Base-by-base conservation (phyloP, 805 yeast species). In the Pichia nanzhaoensis region DNA sequence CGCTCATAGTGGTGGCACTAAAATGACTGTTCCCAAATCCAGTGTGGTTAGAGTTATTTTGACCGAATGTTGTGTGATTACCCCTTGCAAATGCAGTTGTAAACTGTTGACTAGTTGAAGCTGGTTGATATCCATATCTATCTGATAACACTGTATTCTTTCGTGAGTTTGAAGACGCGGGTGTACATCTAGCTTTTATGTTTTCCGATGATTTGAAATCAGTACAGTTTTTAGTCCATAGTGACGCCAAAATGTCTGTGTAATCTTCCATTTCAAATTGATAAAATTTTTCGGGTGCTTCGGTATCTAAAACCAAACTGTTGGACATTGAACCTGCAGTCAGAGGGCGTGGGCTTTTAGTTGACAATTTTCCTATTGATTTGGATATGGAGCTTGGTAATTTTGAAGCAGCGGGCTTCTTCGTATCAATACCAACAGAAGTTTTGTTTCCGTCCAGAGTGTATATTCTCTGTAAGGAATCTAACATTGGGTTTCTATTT, bases 401-500 rank as follows among this genome's bases (percentile, higher is more conserved):
- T 5, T 19, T 33, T 14, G 39, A 20, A 31, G 18, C 43, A 12
- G 17, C 39, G 9, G 20, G 5, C 5, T 10, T 27, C 17, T 31
- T 44, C 14, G 5, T 33, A 9, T 18, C 3, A 13, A 17, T 30
- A 4, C 28, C 17, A 13, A n/a, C 41, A 20, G 22, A 27, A 8
- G 24, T 22, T 20, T 21, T 5, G 6, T 34, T 14, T 19, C 10
- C 33, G 14, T 27, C 17, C 35, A 21, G 20, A 21, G 5, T 20
- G 8, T 18, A 6, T 2, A 13, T n/a, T 30, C 37, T 55, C 37
- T 69, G 69, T 4, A 76, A 60, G 2, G 87, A 75, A 39, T 78
- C 84, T 5, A 75, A 73, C 2, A 84, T 65, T 1, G 96, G 95
- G 52, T 86, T 86, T 34, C 68, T 66, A 60, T 81, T 77, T 48